Evolutionary conservation across 2,329 filamentous ascomycete genomes (phyloP), one percentile per base, ranked within the genome.

Genomic region (Diaporthe ampelina): DNA sequence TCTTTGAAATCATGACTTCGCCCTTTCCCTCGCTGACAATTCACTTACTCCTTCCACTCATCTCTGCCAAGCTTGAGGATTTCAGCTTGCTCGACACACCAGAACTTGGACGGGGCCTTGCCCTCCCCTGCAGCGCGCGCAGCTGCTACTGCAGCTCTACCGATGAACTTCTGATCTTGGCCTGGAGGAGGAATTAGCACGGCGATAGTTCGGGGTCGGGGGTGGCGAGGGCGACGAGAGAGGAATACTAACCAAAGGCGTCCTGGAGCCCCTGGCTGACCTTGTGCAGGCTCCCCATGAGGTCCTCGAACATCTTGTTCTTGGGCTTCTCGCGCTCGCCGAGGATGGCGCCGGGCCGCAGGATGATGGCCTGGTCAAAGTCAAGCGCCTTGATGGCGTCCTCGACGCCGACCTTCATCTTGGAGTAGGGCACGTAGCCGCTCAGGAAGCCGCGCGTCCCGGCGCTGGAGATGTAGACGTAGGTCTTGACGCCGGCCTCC

Each of bases 391-490:
- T 90, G 75, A 98, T 89, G 21, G 91, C 87, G 45, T 97, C 93
- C 82, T 98, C 96, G 54, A 98, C 91, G 78, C 97, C 94, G 32
- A 91, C 91, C 87, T 98, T 98, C 94, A 98, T 97, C 82, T 86
- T 77, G 85, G 90, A 76, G 84, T 88, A 84, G 79, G 86, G 84
- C 81, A 90, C n/a, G 85, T 86, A 68, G 83, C 83, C 63, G 57
- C 77, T 67, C 43, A 85, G 40, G 52, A 87, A 35, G 19, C 85
- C 80, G 26, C 86, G 83, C 1, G 85, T 88, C 73, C 88, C 88
- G 0, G 79, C 85, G 29, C 88, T 87, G 0, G 93, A 95, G 73
- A 97, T 88, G 77, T 97, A 91, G 29, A 98, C 92, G 80, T 93
- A 97, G 2, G 92, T 93, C 77, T 91, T 91, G 15, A 91, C 89